phyloP scores from a whole-genome alignment of 1,284 basidiomycete species.

The Moniliella sp. region DNA sequence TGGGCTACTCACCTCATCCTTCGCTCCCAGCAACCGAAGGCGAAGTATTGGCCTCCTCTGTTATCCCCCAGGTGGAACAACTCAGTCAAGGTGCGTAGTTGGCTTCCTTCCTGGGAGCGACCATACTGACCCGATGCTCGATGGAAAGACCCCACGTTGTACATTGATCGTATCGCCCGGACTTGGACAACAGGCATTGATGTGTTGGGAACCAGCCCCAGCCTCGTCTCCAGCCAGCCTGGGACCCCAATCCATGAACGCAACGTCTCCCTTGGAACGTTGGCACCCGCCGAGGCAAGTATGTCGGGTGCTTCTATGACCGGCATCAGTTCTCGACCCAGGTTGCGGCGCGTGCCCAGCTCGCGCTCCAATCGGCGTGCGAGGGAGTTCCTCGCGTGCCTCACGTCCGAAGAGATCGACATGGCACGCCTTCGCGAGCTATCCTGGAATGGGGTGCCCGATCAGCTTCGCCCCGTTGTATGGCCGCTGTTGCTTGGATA shows the following conservation, averaged over 20 bases:
- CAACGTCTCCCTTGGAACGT: background rate
- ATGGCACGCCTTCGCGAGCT: conserved; percentile 57
- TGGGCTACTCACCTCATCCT: background rate
- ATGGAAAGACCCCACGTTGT: too few species aligned
- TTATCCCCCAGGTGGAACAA: too few species aligned
- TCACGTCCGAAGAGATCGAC: conserved; percentile 6
- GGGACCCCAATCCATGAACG: background rate
- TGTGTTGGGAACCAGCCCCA: background rate
- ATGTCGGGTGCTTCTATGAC: background rate
- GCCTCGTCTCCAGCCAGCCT: background rate
- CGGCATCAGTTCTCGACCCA: background rate
- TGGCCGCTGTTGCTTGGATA: conserved; percentile 81
- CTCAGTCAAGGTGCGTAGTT: too few species aligned
- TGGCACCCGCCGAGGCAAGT: background rate
- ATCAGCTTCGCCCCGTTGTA: conserved; percentile 63
- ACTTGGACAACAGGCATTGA: background rate
- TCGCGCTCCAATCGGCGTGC: background rate
- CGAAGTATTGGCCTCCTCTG: too few species aligned
- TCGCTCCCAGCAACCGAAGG: too few species aligned
- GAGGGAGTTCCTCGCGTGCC: background rate
- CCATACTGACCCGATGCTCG: too few species aligned
- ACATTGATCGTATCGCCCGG: background rate
- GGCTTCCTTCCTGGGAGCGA: too few species aligned
- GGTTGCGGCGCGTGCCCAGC: conserved; percentile 6
- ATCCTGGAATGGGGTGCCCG: conserved; percentile 85